phyloP scores from a whole-genome alignment of 805 yeast species.

The Candida methanosorbosa region DNA sequence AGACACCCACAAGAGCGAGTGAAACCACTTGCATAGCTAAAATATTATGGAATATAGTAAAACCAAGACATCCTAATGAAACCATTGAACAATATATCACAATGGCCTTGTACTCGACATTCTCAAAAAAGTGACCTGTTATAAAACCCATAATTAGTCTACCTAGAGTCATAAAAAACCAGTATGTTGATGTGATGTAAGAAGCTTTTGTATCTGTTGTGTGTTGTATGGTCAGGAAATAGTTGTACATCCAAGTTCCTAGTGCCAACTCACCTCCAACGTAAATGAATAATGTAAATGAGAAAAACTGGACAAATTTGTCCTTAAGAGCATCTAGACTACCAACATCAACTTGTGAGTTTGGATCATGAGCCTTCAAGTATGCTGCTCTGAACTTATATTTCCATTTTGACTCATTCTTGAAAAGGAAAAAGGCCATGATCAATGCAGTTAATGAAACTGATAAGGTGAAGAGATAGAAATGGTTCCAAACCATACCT shows the following conservation, averaged over 20 bases:
- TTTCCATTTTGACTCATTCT: conserved; percentile 37
- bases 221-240: conserved; percentile 30
- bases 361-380: background rate
- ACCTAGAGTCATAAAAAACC: conserved; percentile 44
- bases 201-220: conserved; percentile 31
- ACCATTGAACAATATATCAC: conserved; percentile 27
- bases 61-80: conserved; percentile 25
- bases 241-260: conserved; percentile 47
- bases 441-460: conserved; percentile 20
- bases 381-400: conserved; percentile 11
- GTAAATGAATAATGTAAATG: conserved; percentile 35
- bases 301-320: conserved; percentile 29
- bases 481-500: conserved; percentile 35
- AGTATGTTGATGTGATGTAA: conserved; percentile 40
- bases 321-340: conserved; percentile 20
- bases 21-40: conserved; percentile 23
- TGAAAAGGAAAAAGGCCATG: conserved; percentile 21
- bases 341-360: conserved; percentile 3
- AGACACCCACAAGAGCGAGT: conserved; percentile 35
- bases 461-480: conserved; percentile 28
- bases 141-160: conserved; percentile 38
- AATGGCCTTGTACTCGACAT: conserved; percentile 32
- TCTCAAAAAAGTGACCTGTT: conserved; percentile 34
- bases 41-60: conserved; percentile 19
- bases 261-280: conserved; percentile 46